phyloP scores from a whole-genome alignment of 169 alveolate species.

The Plasmodium billcollinsi region DNA sequence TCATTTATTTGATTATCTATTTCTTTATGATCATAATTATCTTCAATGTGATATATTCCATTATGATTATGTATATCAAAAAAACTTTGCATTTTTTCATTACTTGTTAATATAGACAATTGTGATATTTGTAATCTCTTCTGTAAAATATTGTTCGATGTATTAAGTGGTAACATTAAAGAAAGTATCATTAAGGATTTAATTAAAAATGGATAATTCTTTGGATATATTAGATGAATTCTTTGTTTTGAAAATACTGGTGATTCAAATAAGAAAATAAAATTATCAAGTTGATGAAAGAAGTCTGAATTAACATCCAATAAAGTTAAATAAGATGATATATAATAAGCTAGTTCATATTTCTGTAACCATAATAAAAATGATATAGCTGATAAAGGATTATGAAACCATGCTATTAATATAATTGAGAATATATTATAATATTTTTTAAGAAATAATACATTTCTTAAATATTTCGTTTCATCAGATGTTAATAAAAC shows the following conservation, averaged over 20 bases:
- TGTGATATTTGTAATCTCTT: slow-evolving; percentile 69
- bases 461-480: slow-evolving; percentile 80
- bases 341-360: slow-evolving; percentile 79
- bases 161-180: slow-evolving; percentile 59
- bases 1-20: neutral
- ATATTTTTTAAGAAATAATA: slow-evolving; percentile 76
- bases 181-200: slow-evolving; percentile 79
- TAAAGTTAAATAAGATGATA: slow-evolving; percentile 55
- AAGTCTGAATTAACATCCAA: slow-evolving; percentile 74
- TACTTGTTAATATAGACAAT: slow-evolving; percentile 40
- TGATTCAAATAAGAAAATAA: slow-evolving; percentile 84
- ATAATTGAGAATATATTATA: slow-evolving; percentile 74
- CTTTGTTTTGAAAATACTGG: slow-evolving; percentile 83
- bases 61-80: slow-evolving; percentile 46
- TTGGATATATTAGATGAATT: slow-evolving; percentile 84
- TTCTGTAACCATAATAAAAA: slow-evolving; percentile 85
- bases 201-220: slow-evolving; percentile 79
- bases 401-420: slow-evolving; percentile 81
- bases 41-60: slow-evolving; percentile 7
- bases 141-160: slow-evolving; percentile 65
- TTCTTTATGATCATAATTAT: neutral
- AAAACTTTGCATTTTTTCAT: slow-evolving; percentile 2
- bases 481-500: slow-evolving; percentile 85
- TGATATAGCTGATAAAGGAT: slow-evolving; percentile 81
- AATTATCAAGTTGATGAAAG: slow-evolving; percentile 79